Base-by-base conservation (phyloP, 768 basidiomycete species). In the Amanita inopinata region DNA sequence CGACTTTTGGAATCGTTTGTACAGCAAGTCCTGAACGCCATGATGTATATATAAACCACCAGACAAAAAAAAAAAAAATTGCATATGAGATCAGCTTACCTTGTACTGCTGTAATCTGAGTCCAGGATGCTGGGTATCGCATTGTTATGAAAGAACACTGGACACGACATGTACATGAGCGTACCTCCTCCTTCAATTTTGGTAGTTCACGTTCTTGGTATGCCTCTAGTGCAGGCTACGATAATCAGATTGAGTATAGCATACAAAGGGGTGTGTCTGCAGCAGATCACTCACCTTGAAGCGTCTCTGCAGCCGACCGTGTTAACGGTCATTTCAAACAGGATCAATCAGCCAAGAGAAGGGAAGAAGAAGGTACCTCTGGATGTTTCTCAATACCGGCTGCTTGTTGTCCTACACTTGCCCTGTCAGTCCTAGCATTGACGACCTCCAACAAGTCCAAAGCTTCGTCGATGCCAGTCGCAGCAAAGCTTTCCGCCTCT, bases 1-100 rank as follows among this genome's bases (percentile, higher is more conserved):
- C 1, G 87, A 82, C 61, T 96, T 97, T 61, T 96, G 88, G 78
- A 97, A 97, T 60, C 89, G 80, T 63, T 94, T 96, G 75, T 76
- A 83, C 36, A 96, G 64, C 37, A 91, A 63, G 46, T 97, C 92
- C 77, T 90, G 56, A 49, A 41, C 5, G 41, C 19, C 14, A n/a
- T n/a, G n/a, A n/a, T n/a, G n/a, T n/a, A n/a, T 28, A 28, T 28
- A 40, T 40, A 47, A 40, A 33, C 42, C 37, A 34, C 24, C 32
- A 24, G 40, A 36, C 36, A 20, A 10, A 30, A 37, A 33, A 38
- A 12, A 37, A 18, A 17, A 25, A 49, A 44, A 15, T 8, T 37
- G 19, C 27, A 20, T 19, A 25, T 7, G n/a, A 38, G 3, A 35
- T 24, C n/a, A 33, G 51, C 61, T 43, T 47, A 80, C 85, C 57